A percentile compares a stretch with the other conserved stretches of the same genome.
Conservation (phyloP, 257 asterid species). For the Solanum sitiens region DNA sequence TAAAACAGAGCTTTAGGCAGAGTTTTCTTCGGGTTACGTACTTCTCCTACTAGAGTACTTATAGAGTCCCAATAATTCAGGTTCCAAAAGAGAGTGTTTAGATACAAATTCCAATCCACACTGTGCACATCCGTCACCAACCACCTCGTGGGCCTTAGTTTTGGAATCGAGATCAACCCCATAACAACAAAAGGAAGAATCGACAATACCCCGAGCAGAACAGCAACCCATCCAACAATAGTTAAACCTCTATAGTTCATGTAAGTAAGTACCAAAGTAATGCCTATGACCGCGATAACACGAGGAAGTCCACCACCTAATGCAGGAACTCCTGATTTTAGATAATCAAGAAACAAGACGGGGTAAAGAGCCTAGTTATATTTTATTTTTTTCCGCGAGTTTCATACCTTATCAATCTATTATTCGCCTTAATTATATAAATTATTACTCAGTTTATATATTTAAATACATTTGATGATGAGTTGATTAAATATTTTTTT, state of each 20-base stretch:
- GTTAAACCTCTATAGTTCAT: constrained; percentile 61
- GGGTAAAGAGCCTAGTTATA: constrained; percentile 39
- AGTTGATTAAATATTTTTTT: not conserved
- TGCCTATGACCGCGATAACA: constrained; percentile 29
- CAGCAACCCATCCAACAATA: constrained; percentile 61
- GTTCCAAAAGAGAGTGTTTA: constrained; percentile 61
- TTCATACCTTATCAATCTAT: fast-evolving
- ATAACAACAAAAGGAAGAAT: constrained; percentile 57
- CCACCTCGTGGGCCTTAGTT: constrained; percentile 49
- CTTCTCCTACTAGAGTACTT: constrained; percentile 60
- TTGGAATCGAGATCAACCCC: constrained; percentile 55
- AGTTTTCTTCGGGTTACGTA: constrained; percentile 42
- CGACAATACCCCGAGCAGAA: constrained; percentile 45
- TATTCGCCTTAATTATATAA: fast-evolving
- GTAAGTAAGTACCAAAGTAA: constrained; percentile 34
- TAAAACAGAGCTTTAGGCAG: constrained; percentile 52
- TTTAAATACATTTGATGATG: not conserved
- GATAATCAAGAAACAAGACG: constrained; percentile 50
- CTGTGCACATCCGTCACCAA: constrained; percentile 32
- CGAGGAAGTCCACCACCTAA: constrained; percentile 50
- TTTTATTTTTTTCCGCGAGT: too few relatives aligned
- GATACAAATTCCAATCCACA: constrained; percentile 56
- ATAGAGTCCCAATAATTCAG: constrained; percentile 70
- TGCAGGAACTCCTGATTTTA: constrained; percentile 53
- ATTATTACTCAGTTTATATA: not conserved